phyloP scores from a whole-genome alignment of 495 filamentous ascomycete genomes.

The Neurospora tetraspora region DNA sequence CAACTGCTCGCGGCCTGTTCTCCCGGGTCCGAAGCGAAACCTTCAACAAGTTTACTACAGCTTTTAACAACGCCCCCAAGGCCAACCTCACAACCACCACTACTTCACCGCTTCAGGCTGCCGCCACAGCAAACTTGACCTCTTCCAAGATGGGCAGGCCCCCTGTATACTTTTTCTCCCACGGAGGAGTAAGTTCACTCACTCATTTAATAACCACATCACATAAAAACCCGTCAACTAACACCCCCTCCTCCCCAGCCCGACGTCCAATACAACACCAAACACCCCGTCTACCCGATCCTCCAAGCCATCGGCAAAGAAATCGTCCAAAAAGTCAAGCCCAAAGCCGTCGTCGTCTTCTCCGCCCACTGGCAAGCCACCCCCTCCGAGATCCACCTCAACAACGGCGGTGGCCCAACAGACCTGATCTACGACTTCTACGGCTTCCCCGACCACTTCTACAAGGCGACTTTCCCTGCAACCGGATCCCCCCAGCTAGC shows the following conservation, averaged over 20 bases:
- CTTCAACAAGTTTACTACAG: not conserved
- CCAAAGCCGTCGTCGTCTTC: slow-evolving; percentile 75
- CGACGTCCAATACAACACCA: slow-evolving; percentile 60
- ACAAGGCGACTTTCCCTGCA: slow-evolving; percentile 59
- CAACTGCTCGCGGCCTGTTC: not conserved
- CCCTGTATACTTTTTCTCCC: slow-evolving; percentile 71
- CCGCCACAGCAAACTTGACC: not conserved
- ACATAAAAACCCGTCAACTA: not conserved
- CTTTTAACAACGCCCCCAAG: not conserved
- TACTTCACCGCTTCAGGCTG: not conserved
- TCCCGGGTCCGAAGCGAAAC: not conserved
- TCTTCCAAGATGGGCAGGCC: slow-evolving; percentile 22
- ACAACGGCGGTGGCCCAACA: slow-evolving; percentile 50
- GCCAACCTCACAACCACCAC: not conserved
- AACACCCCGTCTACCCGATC: slow-evolving; percentile 65
- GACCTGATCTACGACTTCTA: slow-evolving; percentile 84
- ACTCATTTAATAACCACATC: not conserved
- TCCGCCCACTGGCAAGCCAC: slow-evolving; percentile 77
- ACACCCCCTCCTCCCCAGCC: slow-evolving; percentile 37
- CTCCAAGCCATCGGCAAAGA: slow-evolving; percentile 62
- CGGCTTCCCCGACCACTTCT: slow-evolving; percentile 56
- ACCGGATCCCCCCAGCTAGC: slow-evolving; percentile 58
- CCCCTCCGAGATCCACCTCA: slow-evolving; percentile 54
- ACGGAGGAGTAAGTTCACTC: slow-evolving; percentile 55
- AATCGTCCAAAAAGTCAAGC: slow-evolving; percentile 71